Conservation (phyloP, 805 yeast genomes). For the Saccharomyces kudriavzevii region DNA sequence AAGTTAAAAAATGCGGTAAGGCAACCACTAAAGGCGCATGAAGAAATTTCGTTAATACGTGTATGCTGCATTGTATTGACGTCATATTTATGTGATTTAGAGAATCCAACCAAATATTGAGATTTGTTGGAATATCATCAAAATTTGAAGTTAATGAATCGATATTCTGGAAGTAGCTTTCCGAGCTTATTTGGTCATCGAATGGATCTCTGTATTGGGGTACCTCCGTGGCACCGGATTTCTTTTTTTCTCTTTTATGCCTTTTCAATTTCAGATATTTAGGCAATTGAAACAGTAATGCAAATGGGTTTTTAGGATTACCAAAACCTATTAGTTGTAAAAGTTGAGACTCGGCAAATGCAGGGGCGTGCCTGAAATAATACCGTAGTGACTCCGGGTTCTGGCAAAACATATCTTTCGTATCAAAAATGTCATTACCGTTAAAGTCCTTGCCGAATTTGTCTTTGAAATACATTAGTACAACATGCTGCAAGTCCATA, state of each 20-base stretch:
- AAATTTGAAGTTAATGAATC: conserved; percentile 21
- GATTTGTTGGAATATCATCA: conserved; percentile 15
- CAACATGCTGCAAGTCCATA: conserved; percentile 49
- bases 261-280: conserved; percentile 64
- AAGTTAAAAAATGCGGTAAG: conserved; percentile 65
- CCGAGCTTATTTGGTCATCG: background rate
- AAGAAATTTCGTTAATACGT: conserved; percentile 57
- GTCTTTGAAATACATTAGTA: conserved; percentile 55
- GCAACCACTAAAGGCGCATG: conserved; percentile 61
- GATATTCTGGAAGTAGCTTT: conserved; percentile 21
- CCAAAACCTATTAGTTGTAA: conserved; percentile 74
- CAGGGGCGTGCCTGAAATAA: conserved; percentile 70
- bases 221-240: conserved; percentile 10
- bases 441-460: conserved; percentile 57
- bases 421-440: conserved; percentile 53
- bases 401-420: conserved; percentile 34
- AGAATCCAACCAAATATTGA: conserved; percentile 45
- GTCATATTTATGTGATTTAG: conserved; percentile 52
- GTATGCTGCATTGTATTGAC: conserved; percentile 58
- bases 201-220: background rate
- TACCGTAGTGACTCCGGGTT: conserved; percentile 40
- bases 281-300: conserved; percentile 62
- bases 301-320: conserved; percentile 66
- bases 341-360: conserved; percentile 69
- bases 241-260: conserved; percentile 61